A percentile compares a stretch with the other conserved stretches of the same genome.
Conservation (phyloP, 805 yeast genomes). For the Myxozyma monticola region DNA sequence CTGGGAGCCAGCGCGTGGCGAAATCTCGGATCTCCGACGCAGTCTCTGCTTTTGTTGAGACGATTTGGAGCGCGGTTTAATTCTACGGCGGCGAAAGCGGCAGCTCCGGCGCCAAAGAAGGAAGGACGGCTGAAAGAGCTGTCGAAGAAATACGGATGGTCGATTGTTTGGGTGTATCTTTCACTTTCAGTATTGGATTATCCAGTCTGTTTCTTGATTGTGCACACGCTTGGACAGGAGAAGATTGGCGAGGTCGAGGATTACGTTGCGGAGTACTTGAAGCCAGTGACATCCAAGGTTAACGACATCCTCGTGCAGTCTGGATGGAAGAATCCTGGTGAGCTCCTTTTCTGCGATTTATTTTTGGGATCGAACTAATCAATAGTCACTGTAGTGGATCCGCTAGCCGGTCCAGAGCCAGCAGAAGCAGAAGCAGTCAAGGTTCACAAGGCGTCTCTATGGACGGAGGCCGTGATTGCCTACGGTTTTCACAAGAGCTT, state of each 20-base stretch:
- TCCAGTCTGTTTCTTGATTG: conserved; percentile 78
- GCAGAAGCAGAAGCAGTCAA: conserved; percentile 1
- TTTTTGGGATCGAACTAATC: neutral
- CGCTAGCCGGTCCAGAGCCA: neutral
- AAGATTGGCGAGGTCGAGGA: conserved; percentile 68
- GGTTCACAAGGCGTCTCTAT: conserved; percentile 42
- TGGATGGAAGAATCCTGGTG: conserved; percentile 6
- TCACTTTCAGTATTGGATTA: conserved; percentile 72
- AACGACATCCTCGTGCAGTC: conserved; percentile 6
- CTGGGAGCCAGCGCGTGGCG: too few relatives aligned
- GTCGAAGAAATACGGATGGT: conserved; percentile 83
- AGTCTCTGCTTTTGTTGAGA: too few relatives aligned
- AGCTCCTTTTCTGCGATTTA: neutral
- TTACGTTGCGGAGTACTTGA: conserved; percentile 8
- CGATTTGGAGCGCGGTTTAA: conserved; percentile 11
- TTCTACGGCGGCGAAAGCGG: conserved; percentile 4
- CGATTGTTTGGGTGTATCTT: conserved; percentile 83
- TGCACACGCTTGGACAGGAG: conserved; percentile 86
- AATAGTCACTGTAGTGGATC: neutral
- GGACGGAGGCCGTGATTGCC: conserved; percentile 87
- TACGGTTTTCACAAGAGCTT: conserved; percentile 91
- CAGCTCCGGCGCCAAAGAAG: conserved; percentile 8
- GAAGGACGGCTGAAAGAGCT: conserved; percentile 51
- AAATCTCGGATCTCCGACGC: too few relatives aligned
- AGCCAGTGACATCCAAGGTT: conserved; percentile 10